Base-by-base conservation (phyloP, 345 rosid genomes). In the Murraya koenigii region DNA sequence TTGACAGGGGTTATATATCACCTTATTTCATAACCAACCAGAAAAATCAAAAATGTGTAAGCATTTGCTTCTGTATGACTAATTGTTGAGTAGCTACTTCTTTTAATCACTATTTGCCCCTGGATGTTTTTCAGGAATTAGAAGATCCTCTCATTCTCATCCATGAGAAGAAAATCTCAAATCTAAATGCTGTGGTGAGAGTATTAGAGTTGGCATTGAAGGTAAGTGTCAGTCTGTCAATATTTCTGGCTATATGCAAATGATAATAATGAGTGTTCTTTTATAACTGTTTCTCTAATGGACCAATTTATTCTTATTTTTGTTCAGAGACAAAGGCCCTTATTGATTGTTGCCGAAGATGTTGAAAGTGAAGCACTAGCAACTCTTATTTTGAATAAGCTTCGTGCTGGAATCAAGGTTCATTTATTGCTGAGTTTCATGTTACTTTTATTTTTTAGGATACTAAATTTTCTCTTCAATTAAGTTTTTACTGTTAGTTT, bases 381-480 rank as follows among this genome's bases (percentile, higher is more conserved):
- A 14, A 90, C 94, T 26, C 92, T 97, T 54, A 88, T 97, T 82
- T 81, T 94, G 66, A 96, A 96, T 78, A 96, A 94, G 83, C 97
- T 94, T 76, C 98, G 98, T 28, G 99, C 97, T 77, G 98, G 97
- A 79, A 86, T 96, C 79, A 96, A 96, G 99, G 98, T 95, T 78
- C 20, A 10, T 70, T 75, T 33, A 32, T 55, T 30, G 23, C n/a
- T 11, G 38, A 25, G 23, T 70, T 17, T n/a, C 3, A 32, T 10
- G 20, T 15, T 60, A 13, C 6, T 10, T 44, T 7, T 5, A 6
- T 7, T 13, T 44, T 61, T 39, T 28, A 19, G 23, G 20, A 8
- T 38, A 3, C 32, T 39, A 4, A 25, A 11, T 66, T 35, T 22
- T 11, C 54, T 41, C 32, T 66, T 36, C 36, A 17, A n/a, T 22